phyloP scores from a whole-genome alignment of 345 rosid species.

The Jatropha curcas region DNA sequence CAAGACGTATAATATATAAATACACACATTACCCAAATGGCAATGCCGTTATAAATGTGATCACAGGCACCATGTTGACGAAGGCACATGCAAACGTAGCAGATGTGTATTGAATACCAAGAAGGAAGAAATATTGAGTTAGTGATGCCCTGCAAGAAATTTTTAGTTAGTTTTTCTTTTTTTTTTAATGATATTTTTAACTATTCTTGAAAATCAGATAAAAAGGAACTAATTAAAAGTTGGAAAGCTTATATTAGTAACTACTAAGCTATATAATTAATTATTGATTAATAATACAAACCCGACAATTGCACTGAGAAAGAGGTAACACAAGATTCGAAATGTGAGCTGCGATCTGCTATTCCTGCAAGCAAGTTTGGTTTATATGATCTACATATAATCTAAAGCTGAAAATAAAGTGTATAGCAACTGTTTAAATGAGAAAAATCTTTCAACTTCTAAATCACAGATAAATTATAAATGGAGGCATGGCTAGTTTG shows the following conservation, averaged over 20 bases:
- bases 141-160: conserved; percentile 50
- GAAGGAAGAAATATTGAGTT: conserved; percentile 58
- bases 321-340: conserved; percentile 46
- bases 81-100: conserved; percentile 67
- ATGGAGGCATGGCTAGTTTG: too few relatives aligned
- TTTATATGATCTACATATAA: too few relatives aligned
- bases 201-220: not conserved
- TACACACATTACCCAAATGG: conserved; percentile 48
- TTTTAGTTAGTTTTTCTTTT: not conserved
- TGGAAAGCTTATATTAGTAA: not conserved
- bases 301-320: conserved; percentile 74
- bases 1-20: too few relatives aligned
- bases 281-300: conserved; percentile 27
- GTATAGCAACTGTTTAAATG: too few relatives aligned
- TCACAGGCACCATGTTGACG: conserved; percentile 61
- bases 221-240: not conserved
- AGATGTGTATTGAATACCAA: conserved; percentile 63
- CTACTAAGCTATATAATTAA: too few relatives aligned
- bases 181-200: too few relatives aligned
- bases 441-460: too few relatives aligned
- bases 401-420: too few relatives aligned
- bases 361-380: conserved; percentile 58
- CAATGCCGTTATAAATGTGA: conserved; percentile 60
- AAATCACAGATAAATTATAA: too few relatives aligned
- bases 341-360: conserved; percentile 55